Evolutionary conservation across 2,329 filamentous ascomycete genomes (phyloP).

Genomic region (Colletotrichum cereale): DNA sequence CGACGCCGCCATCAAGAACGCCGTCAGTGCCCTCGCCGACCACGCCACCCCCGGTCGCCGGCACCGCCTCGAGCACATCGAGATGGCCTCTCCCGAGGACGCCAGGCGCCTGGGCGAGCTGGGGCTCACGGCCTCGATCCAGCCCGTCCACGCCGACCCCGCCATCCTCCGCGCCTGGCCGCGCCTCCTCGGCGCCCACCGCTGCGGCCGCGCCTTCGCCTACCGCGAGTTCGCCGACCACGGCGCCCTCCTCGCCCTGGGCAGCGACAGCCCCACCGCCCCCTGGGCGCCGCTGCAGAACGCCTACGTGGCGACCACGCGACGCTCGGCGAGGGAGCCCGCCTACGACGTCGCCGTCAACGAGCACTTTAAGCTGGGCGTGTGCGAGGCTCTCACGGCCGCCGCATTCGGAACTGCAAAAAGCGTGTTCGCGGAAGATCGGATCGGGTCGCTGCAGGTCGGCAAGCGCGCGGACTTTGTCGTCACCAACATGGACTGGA

Average conservation of each 20-base stretch:
- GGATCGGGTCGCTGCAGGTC: constrained; percentile 59
- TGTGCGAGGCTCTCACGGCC: constrained; percentile 61
- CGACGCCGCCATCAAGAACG: constrained; percentile 63
- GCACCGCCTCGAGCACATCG: constrained; percentile 70
- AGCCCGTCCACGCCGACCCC: constrained; percentile 64
- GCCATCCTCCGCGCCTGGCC: constrained; percentile 70
- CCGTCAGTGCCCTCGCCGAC: constrained; percentile 61
- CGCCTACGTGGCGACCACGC: constrained; percentile 64
- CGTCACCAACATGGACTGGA: constrained; percentile 63
- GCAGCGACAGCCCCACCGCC: constrained; percentile 65
- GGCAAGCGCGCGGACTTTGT: constrained; percentile 66
- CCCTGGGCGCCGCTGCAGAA: constrained; percentile 62
- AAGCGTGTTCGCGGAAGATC: constrained; percentile 62
- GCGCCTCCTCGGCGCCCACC: constrained; percentile 60
- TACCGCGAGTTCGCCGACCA: constrained; percentile 66
- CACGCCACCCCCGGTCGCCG: constrained; percentile 55
- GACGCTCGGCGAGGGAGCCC: constrained; percentile 61
- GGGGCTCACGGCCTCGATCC: constrained; percentile 64
- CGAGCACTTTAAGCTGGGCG: constrained; percentile 58
- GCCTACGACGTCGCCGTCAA: constrained; percentile 56
- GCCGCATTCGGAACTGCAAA: constrained; percentile 62
- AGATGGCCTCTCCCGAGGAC: constrained; percentile 63
- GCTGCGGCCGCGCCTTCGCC: constrained; percentile 66
- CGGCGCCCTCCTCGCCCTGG: constrained; percentile 63
- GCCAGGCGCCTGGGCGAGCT: constrained; percentile 62